Percentiles rank a stretch among this genome's conserved stretches.
phyloP scores from a whole-genome alignment of 306 rosid species.

The Nissolia schottii region DNA sequence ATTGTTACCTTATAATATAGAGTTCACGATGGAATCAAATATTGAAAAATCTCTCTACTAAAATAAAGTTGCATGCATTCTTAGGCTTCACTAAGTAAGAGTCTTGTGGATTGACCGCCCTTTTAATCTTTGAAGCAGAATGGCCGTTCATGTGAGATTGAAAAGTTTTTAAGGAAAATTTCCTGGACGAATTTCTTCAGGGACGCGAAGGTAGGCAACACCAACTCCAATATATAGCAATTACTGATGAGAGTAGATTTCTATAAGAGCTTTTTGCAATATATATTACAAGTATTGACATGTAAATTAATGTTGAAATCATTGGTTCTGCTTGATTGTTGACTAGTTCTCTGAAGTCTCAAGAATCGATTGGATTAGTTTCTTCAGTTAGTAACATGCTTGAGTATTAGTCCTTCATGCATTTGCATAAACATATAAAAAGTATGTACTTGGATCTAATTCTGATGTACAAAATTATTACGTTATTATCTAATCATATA shows the following conservation, averaged over 20 bases:
- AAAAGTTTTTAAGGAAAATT: background rate
- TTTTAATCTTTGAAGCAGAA: background rate
- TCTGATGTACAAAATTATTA: too few species aligned
- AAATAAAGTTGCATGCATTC: too few species aligned
- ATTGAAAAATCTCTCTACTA: too few species aligned
- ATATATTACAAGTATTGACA: background rate
- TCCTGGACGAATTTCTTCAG: background rate
- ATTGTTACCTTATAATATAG: too few species aligned
- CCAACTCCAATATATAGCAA: background rate
- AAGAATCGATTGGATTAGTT: background rate
- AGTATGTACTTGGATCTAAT: too few species aligned
- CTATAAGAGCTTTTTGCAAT: background rate
- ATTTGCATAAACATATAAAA: too few species aligned
- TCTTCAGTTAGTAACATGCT: background rate
- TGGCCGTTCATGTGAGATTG: background rate
- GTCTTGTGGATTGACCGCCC: too few species aligned
- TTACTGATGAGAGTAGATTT: background rate
- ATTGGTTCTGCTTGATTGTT: background rate
- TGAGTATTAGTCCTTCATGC: too few species aligned
- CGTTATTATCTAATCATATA: too few species aligned
- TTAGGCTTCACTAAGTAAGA: too few species aligned
- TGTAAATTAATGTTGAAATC: background rate
- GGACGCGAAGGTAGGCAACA: background rate
- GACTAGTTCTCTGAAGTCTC: background rate
- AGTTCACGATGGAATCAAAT: too few species aligned